Percentiles rank a stretch among this genome's conserved stretches.
phyloP scores from a whole-genome alignment of 2,329 filamentous ascomycete genomes.

The Colletotrichum cuscutae region DNA sequence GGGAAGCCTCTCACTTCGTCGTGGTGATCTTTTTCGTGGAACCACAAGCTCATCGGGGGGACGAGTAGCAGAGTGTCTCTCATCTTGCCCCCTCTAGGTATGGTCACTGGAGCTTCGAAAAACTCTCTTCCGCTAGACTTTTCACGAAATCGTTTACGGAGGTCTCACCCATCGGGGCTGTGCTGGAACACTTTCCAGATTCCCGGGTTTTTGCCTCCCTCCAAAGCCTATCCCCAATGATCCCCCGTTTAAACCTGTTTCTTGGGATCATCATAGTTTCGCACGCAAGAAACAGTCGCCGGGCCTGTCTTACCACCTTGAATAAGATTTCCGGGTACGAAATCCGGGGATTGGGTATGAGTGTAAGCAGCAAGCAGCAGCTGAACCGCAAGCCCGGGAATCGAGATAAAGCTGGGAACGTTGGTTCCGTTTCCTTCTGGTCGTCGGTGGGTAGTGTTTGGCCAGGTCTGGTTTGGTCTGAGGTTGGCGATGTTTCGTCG shows the following conservation, averaged over 20 bases:
- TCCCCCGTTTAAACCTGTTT: conserved; percentile 1
- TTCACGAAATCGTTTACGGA: not conserved
- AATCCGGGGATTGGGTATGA: not conserved
- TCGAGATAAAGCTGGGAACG: not conserved
- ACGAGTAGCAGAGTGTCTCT: conserved; percentile 11
- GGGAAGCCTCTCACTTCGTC: not conserved
- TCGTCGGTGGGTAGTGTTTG: not conserved
- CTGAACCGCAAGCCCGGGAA: not conserved
- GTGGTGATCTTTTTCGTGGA: not conserved
- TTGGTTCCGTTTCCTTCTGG: not conserved
- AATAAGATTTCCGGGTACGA: not conserved
- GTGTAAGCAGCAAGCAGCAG: not conserved
- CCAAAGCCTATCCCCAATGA: not conserved
- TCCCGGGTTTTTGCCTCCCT: not conserved
- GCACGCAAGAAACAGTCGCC: conserved; percentile 11
- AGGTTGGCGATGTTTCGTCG: not conserved
- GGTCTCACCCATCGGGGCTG: not conserved
- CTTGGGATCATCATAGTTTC: conserved; percentile 1
- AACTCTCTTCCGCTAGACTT: not conserved
- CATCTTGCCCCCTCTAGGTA: conserved; percentile 3
- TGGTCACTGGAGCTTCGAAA: not conserved
- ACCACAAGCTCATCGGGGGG: not conserved
- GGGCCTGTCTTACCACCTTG: not conserved
- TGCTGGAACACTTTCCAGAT: not conserved
- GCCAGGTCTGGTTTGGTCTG: not conserved